Evolutionary conservation across 2,329 filamentous ascomycete species (phyloP).

Genomic region (Esteya vermicola): DNA sequence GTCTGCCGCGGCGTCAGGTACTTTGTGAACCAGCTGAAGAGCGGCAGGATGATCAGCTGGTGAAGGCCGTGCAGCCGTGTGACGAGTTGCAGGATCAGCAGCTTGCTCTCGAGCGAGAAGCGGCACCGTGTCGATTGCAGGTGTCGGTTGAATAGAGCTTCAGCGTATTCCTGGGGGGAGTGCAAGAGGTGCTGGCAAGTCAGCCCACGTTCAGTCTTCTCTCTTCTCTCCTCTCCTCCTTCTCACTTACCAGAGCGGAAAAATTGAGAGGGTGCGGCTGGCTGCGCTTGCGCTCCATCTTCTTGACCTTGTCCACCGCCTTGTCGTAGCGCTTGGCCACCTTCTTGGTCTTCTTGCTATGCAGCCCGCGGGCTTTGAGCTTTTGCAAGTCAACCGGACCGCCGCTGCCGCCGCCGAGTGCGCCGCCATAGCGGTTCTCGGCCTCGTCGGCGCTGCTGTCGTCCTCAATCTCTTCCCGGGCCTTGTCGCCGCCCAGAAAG

Average conservation of each 20-base stretch:
- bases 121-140: constrained; percentile 76
- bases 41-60: constrained; percentile 73
- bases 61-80: constrained; percentile 85
- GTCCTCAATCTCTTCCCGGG: constrained; percentile 84
- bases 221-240: no score
- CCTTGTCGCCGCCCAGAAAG: constrained; percentile 92
- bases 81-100: constrained; percentile 63
- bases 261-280: constrained; percentile 86
- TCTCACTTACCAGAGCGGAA: constrained; percentile 54
- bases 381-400: constrained; percentile 56
- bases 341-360: constrained; percentile 97
- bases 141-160: constrained; percentile 80
- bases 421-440: constrained; percentile 15
- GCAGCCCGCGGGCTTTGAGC: constrained; percentile 69
- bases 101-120: constrained; percentile 74
- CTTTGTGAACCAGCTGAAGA: constrained; percentile 96
- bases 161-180: constrained; percentile 87
- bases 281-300: constrained; percentile 74
- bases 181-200: constrained; percentile 57
- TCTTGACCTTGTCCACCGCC: constrained; percentile 71
- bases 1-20: constrained; percentile 73
- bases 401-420: constrained; percentile 7
- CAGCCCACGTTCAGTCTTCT: neutral
- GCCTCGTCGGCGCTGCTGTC: constrained; percentile 69
- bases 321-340: constrained; percentile 64